phyloP scores from a whole-genome alignment of 176 grass and related monocot species.

The Thinopyrum elongatum region DNA sequence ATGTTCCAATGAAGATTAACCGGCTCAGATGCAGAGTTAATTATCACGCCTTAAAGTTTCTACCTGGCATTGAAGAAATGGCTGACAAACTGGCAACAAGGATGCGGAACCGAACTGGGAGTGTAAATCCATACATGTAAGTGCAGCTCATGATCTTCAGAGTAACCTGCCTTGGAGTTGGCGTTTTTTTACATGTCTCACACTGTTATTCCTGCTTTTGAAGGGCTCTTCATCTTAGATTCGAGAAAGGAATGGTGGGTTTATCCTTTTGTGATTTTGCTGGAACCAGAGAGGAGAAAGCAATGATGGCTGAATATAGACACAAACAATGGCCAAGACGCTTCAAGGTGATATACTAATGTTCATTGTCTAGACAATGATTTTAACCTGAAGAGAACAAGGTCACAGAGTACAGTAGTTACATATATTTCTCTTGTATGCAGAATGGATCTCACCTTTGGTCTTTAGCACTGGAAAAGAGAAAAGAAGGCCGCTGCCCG shows the following conservation, averaged over 20 bases:
- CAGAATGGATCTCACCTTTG: slow-evolving; percentile 98
- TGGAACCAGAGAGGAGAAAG: slow-evolving; percentile 92
- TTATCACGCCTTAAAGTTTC: slow-evolving; percentile 98
- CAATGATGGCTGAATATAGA: slow-evolving; percentile 93
- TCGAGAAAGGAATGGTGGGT: slow-evolving; percentile 99
- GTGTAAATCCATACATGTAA: slow-evolving; percentile 90
- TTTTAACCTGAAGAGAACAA: neutral
- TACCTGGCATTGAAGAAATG: slow-evolving; percentile 96
- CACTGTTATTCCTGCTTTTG: slow-evolving; percentile 22
- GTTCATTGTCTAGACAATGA: neutral
- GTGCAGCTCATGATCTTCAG: neutral
- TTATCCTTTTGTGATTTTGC: slow-evolving; percentile 99
- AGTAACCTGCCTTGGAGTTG: slow-evolving; percentile 1
- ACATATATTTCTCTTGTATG: slow-evolving; percentile 23
- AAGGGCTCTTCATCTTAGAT: slow-evolving; percentile 98
- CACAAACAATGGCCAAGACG: slow-evolving; percentile 94
- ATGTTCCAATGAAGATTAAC: slow-evolving; percentile 98
- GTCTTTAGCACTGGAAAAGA: slow-evolving; percentile 80
- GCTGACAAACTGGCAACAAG: slow-evolving; percentile 85
- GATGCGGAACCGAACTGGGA: slow-evolving; percentile 86
- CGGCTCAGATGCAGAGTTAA: slow-evolving; percentile 94
- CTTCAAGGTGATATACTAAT: slow-evolving; percentile 75
- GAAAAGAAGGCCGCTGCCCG: slow-evolving; percentile 94
- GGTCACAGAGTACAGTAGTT: neutral
- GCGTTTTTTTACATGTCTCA: slow-evolving; percentile 20